Evolutionary conservation across 257 asterid genomes (phyloP).

Genomic region (Penstemon eatonii): DNA sequence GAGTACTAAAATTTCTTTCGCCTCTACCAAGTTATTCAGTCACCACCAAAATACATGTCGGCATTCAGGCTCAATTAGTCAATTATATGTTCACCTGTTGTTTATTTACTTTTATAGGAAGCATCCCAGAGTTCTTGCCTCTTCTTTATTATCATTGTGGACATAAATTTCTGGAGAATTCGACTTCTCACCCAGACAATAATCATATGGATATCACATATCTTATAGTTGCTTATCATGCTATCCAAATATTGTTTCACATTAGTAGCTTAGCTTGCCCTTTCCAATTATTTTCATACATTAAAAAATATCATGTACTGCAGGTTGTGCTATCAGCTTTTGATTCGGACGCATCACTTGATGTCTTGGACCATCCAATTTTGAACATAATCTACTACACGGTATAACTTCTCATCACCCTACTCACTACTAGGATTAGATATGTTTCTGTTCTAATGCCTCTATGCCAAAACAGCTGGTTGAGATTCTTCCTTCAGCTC

Average conservation of each 20-base stretch:
- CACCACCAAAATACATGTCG: not conserved
- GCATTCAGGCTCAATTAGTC: not conserved
- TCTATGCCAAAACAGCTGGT: slow-evolving; percentile 31
- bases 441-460: slow-evolving; percentile 20
- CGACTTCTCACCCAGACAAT: too few relatives aligned
- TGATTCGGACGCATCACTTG: slow-evolving; percentile 71
- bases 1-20: not conserved
- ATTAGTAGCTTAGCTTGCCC: too few relatives aligned
- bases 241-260: not conserved
- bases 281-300: too few relatives aligned
- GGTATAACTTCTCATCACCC: slow-evolving; percentile 42
- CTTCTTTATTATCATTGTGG: too few relatives aligned
- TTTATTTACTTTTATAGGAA: too few relatives aligned
- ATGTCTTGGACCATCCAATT: slow-evolving; percentile 81
- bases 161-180: too few relatives aligned
- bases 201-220: too few relatives aligned
- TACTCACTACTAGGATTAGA: not conserved
- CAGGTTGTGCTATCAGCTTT: slow-evolving; percentile 90
- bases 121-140: too few relatives aligned
- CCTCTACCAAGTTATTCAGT: not conserved
- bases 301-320: slow-evolving; percentile 15
- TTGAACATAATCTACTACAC: slow-evolving; percentile 73
- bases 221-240: not conserved
- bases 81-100: too few relatives aligned
- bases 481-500: slow-evolving; percentile 69